Base-by-base conservation (phyloP, 192 early-diverging fungal species). In the Spizellomyces punctatus region DNA sequence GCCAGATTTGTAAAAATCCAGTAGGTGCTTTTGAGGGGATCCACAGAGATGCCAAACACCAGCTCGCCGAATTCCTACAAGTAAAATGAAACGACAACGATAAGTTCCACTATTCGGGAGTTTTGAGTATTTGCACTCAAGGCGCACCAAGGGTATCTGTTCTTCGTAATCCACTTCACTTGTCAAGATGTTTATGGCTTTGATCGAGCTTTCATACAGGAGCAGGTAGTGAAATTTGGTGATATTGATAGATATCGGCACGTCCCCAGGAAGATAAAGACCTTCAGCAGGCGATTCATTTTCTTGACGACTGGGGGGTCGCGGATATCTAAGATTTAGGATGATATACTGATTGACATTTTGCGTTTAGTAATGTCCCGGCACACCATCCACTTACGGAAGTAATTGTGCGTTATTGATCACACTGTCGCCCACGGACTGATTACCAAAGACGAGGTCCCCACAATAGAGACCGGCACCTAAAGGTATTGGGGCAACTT, bases 181-280 rank as follows among this genome's bases (percentile, higher is more conserved):
- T 65, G 88, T 96, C 22, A 98, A 83, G 57, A 87, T 85, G 70
- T 87, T 91, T 56, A 98, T 82, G 8, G 92, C 94, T 57, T 89
- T 82, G 19, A 96, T 70, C 46, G 86, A 84, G 69, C 90, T 84
- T 43, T 87, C 83, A 76, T 94, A 98, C 64, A 96, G 81, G 10
- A 96, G 76, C 58, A 98, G 74, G 67, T 92, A 90, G 64, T 98
- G 96, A 67, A 95, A 96, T 63, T 94, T 92, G 19, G 94, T 95
- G 56, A 96, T 74, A 12, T 91, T 90, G 68, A 96, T 78, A 6
- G 92, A 85, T 2, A 93, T 73, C 0, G 95, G 95, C 5, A 83
- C 77, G 58, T 91, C 90, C 44, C 14, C 41, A 5, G 68, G 10
- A 48, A 52, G 17, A 36, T 67, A 67, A 8, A 52, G 66, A 16